A percentile compares a stretch with the other conserved stretches of the same genome.
Evolutionary conservation across 2,329 filamentous ascomycete species (phyloP).

Genomic region (Dactylellina sp.): DNA sequence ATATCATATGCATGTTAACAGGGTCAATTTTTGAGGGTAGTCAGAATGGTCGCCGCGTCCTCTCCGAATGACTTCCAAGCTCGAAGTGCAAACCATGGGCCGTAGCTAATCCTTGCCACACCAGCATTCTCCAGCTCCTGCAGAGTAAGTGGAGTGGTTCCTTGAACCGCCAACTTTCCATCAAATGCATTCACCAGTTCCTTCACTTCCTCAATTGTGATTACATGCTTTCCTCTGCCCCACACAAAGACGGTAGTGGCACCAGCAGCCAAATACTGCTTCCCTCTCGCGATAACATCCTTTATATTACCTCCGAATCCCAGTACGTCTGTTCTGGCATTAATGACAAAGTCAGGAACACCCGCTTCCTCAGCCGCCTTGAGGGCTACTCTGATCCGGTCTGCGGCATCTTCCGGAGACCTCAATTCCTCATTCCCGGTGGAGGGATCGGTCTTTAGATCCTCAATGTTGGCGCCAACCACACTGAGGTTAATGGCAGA

Average conservation of each 20-base stretch:
- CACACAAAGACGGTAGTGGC: conserved; percentile 73
- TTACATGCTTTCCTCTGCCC: conserved; percentile 67
- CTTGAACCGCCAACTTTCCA: conserved; percentile 65
- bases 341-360: conserved; percentile 70
- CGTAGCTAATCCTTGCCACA: conserved; percentile 70
- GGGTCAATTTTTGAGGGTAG: conserved; percentile 16
- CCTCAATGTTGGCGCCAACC: conserved; percentile 72
- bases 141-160: conserved; percentile 65
- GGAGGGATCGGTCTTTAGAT: conserved; percentile 64
- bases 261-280: conserved; percentile 71
- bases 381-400: conserved; percentile 66
- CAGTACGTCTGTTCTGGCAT: conserved; percentile 71
- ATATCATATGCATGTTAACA: background rate
- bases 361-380: conserved; percentile 66
- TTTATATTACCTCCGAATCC: conserved; percentile 60
- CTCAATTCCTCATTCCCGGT: conserved; percentile 62
- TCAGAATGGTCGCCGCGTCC: conserved; percentile 31
- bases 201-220: conserved; percentile 66
- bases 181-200: conserved; percentile 67
- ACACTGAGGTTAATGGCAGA: conserved; percentile 68
- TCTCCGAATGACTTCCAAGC: conserved; percentile 44
- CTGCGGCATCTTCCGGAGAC: conserved; percentile 66
- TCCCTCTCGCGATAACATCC: conserved; percentile 68
- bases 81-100: conserved; percentile 62
- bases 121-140: conserved; percentile 67